Evolutionary conservation across 176 grass and related monocot species (phyloP), one percentile per base, ranked within the genome.

Genomic region (Bolboschoenus planiculmis): DNA sequence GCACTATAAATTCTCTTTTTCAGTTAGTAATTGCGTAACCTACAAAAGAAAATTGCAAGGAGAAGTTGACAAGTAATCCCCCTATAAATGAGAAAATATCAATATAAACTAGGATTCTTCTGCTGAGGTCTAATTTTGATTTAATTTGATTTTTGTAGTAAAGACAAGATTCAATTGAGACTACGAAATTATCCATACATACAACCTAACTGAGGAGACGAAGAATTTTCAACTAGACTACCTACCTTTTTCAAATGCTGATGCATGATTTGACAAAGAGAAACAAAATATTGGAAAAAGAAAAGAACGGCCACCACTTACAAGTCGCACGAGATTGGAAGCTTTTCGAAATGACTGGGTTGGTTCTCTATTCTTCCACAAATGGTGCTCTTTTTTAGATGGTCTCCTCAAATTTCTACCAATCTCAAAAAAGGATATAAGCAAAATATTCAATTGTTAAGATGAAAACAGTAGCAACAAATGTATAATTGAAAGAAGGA

Each of bases 361-460:
- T 67, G 90, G 91, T 58, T 98, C 92, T 85, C 91, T 98, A 61
- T 88, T 95, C 78, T 91, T 93, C 92, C 92, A 98, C 66, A 95
- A 86, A 90, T 93, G 92, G 26, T 98, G 90, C 29, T 98, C 86
- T 60, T 90, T 85, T 78, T 56, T 98, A 36, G 83, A 85, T 84
- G 60, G 60, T 72, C 71, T 91, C 53, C 85, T 98, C 62, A 91
- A 66, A 50, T 88, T 83, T 74, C 92, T 98, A 85, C 40, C 56
- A 83, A n/a, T 75, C 29, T 75, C 66, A 71, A 43, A 20, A 54
- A 20, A 20, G 0, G 24, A 90, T 54, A 18, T 16, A 87, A 72
- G 16, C 10, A 68, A 85, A 39, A 68, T 15, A 47, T 85, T 62
- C 50, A 78, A n/a, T 65, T 63, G n/a, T 4, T 68, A 81, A 53